A percentile compares a stretch with the other conserved stretches of the same genome.
Evolutionary conservation across 2,329 filamentous ascomycete species (phyloP).

Genomic region (Xylaria sp.): DNA sequence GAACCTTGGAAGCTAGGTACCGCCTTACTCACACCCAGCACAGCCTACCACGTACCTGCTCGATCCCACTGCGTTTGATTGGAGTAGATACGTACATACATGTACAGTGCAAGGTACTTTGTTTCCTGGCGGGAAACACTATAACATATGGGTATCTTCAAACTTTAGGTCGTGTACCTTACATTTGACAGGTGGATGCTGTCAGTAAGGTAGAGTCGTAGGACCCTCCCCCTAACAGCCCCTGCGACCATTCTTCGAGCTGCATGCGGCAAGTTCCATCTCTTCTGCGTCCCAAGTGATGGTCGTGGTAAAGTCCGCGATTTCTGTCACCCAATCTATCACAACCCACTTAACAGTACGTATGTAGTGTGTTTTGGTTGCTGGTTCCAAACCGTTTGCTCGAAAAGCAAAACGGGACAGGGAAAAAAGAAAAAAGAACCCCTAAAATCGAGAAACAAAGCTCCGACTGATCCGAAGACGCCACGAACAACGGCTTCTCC

Average conservation of each 20-base stretch:
- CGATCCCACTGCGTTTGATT: slow-evolving; percentile 9
- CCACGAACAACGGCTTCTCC: slow-evolving; percentile 17
- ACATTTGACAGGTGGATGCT: background rate
- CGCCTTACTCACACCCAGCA: slow-evolving; percentile 18
- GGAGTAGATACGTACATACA: background rate
- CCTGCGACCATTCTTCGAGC: slow-evolving; percentile 16
- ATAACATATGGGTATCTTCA: background rate
- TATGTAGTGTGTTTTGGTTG: slow-evolving; percentile 12
- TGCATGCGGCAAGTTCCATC: slow-evolving; percentile 33
- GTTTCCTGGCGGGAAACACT: background rate
- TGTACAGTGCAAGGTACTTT: background rate
- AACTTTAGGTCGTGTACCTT: background rate
- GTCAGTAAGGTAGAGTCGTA: background rate
- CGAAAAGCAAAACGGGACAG: background rate
- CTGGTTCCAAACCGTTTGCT: background rate
- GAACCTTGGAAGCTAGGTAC: background rate
- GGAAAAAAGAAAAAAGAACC: background rate
- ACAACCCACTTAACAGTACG: slow-evolving; percentile 4
- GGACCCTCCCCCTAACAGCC: slow-evolving; percentile 15
- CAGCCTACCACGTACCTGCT: slow-evolving; percentile 10
- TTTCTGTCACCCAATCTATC: slow-evolving; percentile 12
- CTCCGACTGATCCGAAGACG: slow-evolving; percentile 12
- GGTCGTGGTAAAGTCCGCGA: slow-evolving; percentile 8
- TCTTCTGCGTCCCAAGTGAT: slow-evolving; percentile 6
- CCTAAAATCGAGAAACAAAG: background rate